phyloP scores from a whole-genome alignment of 2,329 filamentous ascomycete genomes.

The Aspergillus phoenicis region DNA sequence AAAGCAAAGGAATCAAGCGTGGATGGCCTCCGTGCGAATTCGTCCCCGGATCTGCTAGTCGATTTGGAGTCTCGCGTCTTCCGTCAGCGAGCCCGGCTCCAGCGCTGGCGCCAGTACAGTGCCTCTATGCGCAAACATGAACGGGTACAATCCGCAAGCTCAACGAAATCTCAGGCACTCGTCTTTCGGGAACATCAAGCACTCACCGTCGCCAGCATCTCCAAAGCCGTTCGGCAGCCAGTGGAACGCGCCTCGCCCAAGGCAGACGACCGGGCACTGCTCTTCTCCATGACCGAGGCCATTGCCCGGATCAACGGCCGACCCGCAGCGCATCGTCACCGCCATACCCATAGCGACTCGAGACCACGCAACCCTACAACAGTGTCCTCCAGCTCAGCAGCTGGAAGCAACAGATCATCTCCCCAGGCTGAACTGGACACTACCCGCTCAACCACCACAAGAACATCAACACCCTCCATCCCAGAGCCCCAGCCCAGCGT shows the following conservation, averaged over 20 bases:
- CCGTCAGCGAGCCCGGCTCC: constrained; percentile 67
- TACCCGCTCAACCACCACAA: neutral
- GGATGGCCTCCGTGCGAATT: constrained; percentile 42
- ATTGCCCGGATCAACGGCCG: constrained; percentile 34
- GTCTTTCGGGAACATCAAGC: constrained; percentile 42
- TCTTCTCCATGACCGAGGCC: constrained; percentile 39
- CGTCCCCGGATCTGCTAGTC: constrained; percentile 54
- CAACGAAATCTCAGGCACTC: constrained; percentile 22
- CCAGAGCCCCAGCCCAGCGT: neutral
- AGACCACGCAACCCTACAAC: constrained; percentile 6
- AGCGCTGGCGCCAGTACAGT: constrained; percentile 73
- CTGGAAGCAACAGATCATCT: neutral
- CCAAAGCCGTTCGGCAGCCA: constrained; percentile 36
- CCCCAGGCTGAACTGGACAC: neutral
- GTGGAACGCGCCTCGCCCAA: constrained; percentile 25
- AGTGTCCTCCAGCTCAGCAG: neutral
- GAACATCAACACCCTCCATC: neutral
- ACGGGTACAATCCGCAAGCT: neutral
- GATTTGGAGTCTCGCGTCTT: constrained; percentile 70
- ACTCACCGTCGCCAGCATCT: constrained; percentile 43
- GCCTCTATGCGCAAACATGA: constrained; percentile 34
- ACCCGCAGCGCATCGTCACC: constrained; percentile 10
- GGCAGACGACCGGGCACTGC: constrained; percentile 35
- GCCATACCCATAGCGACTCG: neutral
- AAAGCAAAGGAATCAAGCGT: constrained; percentile 61